Evolutionary conservation across 306 rosid genomes (phyloP), one percentile per base, ranked within the genome.

Genomic region (Vigna angularis): DNA sequence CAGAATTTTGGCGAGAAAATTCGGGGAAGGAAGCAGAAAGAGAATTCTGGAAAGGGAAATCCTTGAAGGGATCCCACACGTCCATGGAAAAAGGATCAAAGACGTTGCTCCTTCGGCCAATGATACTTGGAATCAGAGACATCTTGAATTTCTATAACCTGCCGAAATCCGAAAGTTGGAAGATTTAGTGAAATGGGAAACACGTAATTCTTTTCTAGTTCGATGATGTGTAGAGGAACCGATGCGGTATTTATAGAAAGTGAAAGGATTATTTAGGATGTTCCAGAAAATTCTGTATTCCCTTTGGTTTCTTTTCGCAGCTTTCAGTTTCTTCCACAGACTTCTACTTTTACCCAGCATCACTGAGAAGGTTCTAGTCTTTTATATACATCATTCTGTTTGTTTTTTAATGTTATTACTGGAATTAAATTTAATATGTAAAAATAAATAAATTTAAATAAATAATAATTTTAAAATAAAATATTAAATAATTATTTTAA

Each of bases 41-140:
- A 6, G 86, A 47, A 26, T 4, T 13, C 1, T 53, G 2, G 13
- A 78, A 50, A 0, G 71, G 80, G 0, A 74, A 83, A 63, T 79
- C 81, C 56, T 6, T 74, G 22, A 83, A 74, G 1, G 83, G 83
- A 1, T 83, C 83, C 86, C 83, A 64, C 12, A 52, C 70, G 6
- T 65, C 50, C 4, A 65, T 7, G 3, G 68, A 34, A 6, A 62
- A 62, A 7, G 45, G 67, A 32, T 62, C 67, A 11, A 62, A 62
- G 0, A 32, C 45, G 14, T 34, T 63, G 68, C 24, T 63, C 44
- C 48, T 34, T 3, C 68, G 13, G 0, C 68, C 50, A 17, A 38
- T 38, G 30, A 38, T 38, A 5, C 24, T 65, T 65, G 70, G 70
- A 3, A 65, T 38, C 2, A 65, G 70, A 0, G 70, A 65, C 70